phyloP scores from a whole-genome alignment of 805 yeast species.

The Wickerhamiella domercqiae region DNA sequence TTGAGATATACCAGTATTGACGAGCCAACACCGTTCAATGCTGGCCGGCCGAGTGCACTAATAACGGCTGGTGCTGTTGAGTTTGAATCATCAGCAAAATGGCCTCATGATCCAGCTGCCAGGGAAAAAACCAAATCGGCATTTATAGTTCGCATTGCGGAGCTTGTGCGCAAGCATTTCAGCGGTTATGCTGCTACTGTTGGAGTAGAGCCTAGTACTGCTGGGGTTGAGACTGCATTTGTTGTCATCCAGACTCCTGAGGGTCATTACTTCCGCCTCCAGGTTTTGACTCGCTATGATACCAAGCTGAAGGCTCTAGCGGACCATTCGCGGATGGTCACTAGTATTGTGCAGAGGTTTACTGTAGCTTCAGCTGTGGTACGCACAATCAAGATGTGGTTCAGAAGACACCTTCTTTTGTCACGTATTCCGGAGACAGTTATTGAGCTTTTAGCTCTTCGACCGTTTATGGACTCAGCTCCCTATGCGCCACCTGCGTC shows the following conservation, averaged over 20 bases:
- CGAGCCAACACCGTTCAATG: constrained; percentile 42
- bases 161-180: constrained; percentile 29
- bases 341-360: constrained; percentile 53
- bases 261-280: constrained; percentile 71
- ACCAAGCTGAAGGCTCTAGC: constrained; percentile 33
- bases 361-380: constrained; percentile 67
- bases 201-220: constrained; percentile 35
- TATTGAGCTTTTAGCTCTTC: constrained; percentile 65
- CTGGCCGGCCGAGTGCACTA: constrained; percentile 5
- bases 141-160: constrained; percentile 56
- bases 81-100: constrained; percentile 75
- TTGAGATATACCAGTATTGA: constrained; percentile 61
- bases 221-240: constrained; percentile 18
- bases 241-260: constrained; percentile 55
- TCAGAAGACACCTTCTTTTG: constrained; percentile 63
- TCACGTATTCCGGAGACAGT: constrained; percentile 63
- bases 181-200: constrained; percentile 43
- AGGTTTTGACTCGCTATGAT: constrained; percentile 38
- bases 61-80: constrained; percentile 70
- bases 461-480: constrained; percentile 73
- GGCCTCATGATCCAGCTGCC: constrained; percentile 89
- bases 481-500: constrained; percentile 76
- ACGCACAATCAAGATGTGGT: constrained; percentile 77
- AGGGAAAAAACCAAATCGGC: constrained; percentile 86
- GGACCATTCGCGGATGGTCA: constrained; percentile 69